Evolutionary conservation across 2,329 filamentous ascomycete genomes (phyloP).

Genomic region (Teratosphaeria destructans): DNA sequence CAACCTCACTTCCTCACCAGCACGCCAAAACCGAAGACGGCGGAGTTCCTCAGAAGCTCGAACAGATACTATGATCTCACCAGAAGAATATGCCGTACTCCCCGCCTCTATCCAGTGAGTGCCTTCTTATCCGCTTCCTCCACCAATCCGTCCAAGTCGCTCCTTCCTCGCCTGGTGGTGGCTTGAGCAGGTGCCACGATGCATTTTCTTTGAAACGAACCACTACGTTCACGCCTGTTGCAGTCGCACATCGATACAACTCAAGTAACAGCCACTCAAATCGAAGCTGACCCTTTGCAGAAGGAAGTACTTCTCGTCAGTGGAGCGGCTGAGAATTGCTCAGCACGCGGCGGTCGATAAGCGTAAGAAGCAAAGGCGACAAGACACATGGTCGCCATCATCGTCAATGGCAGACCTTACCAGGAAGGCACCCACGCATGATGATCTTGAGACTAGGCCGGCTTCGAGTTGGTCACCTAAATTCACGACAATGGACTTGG

Average conservation of each 20-base stretch:
- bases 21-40: not conserved
- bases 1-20: not conserved
- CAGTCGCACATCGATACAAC: not conserved
- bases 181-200: slow-evolving; percentile 3
- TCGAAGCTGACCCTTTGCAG: slow-evolving; percentile 22
- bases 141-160: not conserved
- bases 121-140: not conserved
- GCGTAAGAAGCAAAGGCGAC: slow-evolving; percentile 13
- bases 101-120: slow-evolving; percentile 36
- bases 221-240: not conserved
- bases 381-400: slow-evolving; percentile 11
- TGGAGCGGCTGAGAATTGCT: slow-evolving; percentile 59
- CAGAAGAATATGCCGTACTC: slow-evolving; percentile 32
- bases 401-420: slow-evolving; percentile 22
- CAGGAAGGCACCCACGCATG: slow-evolving; percentile 8
- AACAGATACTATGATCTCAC: slow-evolving; percentile 14
- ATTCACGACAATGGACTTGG: not conserved
- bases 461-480: not conserved
- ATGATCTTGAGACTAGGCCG: slow-evolving; percentile 1
- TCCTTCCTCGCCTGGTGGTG: slow-evolving; percentile 2
- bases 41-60: slow-evolving; percentile 4
- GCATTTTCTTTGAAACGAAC: not conserved
- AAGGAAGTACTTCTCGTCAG: slow-evolving; percentile 61
- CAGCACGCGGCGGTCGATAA: slow-evolving; percentile 35
- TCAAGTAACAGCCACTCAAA: not conserved